A percentile compares a stretch with the other conserved stretches of the same genome.
Conservation (phyloP, 2,329 filamentous ascomycete genomes). For the Neofusicoccum umdonicola region DNA sequence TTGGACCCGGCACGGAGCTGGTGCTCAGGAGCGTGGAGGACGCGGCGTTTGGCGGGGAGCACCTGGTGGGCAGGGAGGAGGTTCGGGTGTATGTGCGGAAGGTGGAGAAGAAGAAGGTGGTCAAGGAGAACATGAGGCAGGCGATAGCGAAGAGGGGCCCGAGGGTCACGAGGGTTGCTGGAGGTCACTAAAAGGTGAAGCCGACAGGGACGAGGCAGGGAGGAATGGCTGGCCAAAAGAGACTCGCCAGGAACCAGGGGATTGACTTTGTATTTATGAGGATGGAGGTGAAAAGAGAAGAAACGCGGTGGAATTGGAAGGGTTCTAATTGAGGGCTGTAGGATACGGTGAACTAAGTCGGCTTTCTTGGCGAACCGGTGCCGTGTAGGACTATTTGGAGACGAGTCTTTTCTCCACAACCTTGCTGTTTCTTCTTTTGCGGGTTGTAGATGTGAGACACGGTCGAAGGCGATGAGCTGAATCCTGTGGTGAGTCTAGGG, state of each 20-base stretch:
- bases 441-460: too few species aligned
- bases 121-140: constrained; percentile 38
- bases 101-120: constrained; percentile 35
- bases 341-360: background rate
- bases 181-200: background rate
- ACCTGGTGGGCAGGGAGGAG: constrained; percentile 41
- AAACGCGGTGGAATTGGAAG: background rate
- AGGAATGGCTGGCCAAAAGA: background rate
- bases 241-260: background rate
- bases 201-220: too few species aligned
- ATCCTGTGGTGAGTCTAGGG: too few species aligned
- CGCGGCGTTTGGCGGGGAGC: constrained; percentile 34
- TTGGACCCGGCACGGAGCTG: constrained; percentile 20
- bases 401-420: too few species aligned
- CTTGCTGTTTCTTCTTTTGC: too few species aligned
- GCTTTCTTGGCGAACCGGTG: background rate
- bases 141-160: constrained; percentile 35
- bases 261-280: background rate
- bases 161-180: constrained; percentile 24
- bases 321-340: background rate
- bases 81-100: constrained; percentile 37
- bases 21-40: constrained; percentile 15
- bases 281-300: background rate
- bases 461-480: too few species aligned
- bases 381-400: too few species aligned